Percentiles rank a stretch among this genome's conserved stretches.
These are phyloP conservation scores for Aquanectria penicillioides DNA, from an alignment of 2,329 filamentous ascomycete species.

Conservation along the genomic window DNA sequence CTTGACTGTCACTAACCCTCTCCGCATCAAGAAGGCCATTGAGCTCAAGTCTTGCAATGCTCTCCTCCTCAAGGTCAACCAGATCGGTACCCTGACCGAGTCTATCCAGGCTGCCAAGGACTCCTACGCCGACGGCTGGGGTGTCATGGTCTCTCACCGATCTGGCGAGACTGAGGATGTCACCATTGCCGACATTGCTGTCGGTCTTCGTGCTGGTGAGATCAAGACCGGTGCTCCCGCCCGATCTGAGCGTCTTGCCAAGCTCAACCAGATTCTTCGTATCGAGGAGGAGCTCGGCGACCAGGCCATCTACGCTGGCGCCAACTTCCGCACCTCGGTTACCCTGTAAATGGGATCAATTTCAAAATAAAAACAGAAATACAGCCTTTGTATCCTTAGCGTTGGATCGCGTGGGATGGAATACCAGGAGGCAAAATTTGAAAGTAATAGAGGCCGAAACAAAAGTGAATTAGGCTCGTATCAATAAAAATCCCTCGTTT, in stretches of 20 bases:
- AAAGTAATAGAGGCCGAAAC: conserved; percentile 41
- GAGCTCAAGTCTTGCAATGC: conserved; percentile 99
- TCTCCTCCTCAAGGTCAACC: conserved; percentile 99
- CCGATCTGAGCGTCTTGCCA: conserved; percentile 97
- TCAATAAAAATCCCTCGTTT: too few relatives aligned
- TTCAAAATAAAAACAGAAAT: conserved; percentile 16
- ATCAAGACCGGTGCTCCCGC: conserved; percentile 99
- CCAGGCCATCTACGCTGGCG: conserved; percentile 90
- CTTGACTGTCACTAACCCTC: conserved; percentile 98
- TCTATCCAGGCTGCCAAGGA: too few relatives aligned
- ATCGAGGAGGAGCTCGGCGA: conserved; percentile 99
- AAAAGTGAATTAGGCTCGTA: conserved; percentile 40
- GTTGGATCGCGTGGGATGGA: conserved; percentile 33
- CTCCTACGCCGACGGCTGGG: conserved; percentile 97
- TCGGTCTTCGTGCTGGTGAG: conserved; percentile 95
- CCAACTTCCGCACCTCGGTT: conserved; percentile 90
- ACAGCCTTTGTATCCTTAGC: conserved; percentile 37
- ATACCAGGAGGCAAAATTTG: conserved; percentile 39
- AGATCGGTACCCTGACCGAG: conserved; percentile 98
- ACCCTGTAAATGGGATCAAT: conserved; percentile 74
- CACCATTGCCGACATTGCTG: conserved; percentile 97
- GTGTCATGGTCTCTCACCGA: conserved; percentile 99
- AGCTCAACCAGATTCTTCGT: conserved; percentile 99
- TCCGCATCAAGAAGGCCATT: conserved; percentile 99
- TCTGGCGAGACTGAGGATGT: conserved; percentile 99